Evolutionary conservation across 1,284 basidiomycete genomes (phyloP), one percentile per base, ranked within the genome.

Genomic region (Sporisorium sorghi): DNA sequence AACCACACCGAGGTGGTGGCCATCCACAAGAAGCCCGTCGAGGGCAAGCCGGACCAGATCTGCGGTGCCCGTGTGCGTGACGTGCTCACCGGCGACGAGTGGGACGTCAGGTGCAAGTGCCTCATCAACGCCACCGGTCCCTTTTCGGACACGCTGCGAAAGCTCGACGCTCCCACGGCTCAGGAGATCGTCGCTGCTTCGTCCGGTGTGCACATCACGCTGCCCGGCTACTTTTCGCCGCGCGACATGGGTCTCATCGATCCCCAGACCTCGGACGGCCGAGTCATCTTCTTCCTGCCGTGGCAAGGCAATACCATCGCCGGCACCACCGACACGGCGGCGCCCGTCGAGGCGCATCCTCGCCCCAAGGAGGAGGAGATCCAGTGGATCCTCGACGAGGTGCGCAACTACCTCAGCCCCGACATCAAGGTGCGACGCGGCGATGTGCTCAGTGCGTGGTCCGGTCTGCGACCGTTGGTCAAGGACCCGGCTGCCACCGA

Each of bases 291-390:
- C 89, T 97, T 98, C 89, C 89, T 99, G 21, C 96, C 96, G 0
- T 99, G 96, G 96, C 92, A 97, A 86, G 96, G 96, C 23, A 93
- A 93, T 86, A 95, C 94, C 50, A 96, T 99, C 72, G 96, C 96
- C 3, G 96, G 95, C 26, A 98, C 96, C 7, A 99, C 96, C 21
- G 96, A 99, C 85, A 89, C 92, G 0, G 91, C 93, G 0, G 90
- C 92, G 0, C 85, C 86, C 3, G 92, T 97, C 60, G 88, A 89
- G 57, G 88, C 90, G 51, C 91, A 96, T 79, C 95, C 96, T 5
- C 87, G 89, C 11, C 93, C 95, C 2, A 88, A 89, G 46, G 96
- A 98, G 86, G 93, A 97, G 79, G 96, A 99, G 83, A 95, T 99
- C 72, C 90, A 93, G 60, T 98, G 94, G 94, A 92, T 98, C 57